A percentile compares a stretch with the other conserved stretches of the same genome.
Evolutionary conservation across 306 rosid genomes (phyloP).

Genomic region (Pterocarpus macrocarpus): DNA sequence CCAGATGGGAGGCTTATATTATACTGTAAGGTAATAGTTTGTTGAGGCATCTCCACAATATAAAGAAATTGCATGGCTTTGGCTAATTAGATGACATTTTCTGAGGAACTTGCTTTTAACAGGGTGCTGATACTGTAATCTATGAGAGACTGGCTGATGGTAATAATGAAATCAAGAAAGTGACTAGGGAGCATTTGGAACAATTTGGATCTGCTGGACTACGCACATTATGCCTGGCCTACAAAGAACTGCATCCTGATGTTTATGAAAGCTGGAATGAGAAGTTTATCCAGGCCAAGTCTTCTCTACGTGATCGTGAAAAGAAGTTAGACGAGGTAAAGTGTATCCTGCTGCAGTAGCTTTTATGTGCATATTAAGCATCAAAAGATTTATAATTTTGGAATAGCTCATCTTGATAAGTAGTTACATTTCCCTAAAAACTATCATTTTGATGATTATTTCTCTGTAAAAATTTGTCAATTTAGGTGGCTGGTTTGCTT

Average conservation of each 20-base stretch:
- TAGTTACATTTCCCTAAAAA: conserved; percentile 28
- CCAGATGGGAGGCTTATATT: conserved; percentile 93
- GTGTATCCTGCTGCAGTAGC: conserved; percentile 33
- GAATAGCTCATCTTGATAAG: conserved; percentile 4
- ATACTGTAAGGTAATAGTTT: conserved; percentile 90
- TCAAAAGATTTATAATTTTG: conserved; percentile 32
- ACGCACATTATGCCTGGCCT: conserved; percentile 96
- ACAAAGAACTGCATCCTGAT: conserved; percentile 78
- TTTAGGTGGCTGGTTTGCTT: conserved; percentile 28
- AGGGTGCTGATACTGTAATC: conserved; percentile 97
- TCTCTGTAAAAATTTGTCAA: conserved; percentile 6
- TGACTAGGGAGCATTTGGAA: conserved; percentile 83
- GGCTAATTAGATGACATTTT: conserved; percentile 48
- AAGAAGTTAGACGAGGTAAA: conserved; percentile 95
- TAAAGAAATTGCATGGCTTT: conserved; percentile 37
- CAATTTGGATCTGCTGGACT: conserved; percentile 88
- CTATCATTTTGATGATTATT: conserved; percentile 27
- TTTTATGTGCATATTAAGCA: conserved; percentile 28
- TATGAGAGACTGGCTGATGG: conserved; percentile 80
- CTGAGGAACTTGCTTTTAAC: conserved; percentile 52
- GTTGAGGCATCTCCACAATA: conserved; percentile 36
- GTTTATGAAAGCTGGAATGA: conserved; percentile 95
- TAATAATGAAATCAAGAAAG: conserved; percentile 64
- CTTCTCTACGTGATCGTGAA: conserved; percentile 91
- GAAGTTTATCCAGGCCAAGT: conserved; percentile 92